Evolutionary conservation across 2,329 filamentous ascomycete species (phyloP).

Genomic region (Fusarium miscanthi): DNA sequence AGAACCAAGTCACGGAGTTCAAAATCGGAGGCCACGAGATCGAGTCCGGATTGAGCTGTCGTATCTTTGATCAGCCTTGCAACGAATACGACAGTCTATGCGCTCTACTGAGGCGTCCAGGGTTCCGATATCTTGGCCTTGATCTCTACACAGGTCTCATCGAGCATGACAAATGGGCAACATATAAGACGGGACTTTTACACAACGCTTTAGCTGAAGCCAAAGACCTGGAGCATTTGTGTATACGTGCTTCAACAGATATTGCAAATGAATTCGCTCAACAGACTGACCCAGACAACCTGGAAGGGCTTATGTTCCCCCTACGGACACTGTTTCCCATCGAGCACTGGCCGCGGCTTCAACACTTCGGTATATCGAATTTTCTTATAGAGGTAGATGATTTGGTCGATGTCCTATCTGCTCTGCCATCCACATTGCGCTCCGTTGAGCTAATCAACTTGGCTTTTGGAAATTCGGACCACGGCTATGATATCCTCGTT

Average conservation of each 20-base stretch:
- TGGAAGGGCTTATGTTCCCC: background rate
- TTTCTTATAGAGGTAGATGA: background rate
- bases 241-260: accelerated
- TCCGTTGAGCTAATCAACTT: background rate
- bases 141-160: background rate
- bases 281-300: background rate
- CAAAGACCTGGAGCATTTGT: background rate
- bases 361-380: background rate
- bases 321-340: background rate
- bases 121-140: background rate
- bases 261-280: accelerated
- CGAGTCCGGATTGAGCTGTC: background rate
- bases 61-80: background rate
- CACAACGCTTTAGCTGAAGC: background rate
- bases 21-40: background rate
- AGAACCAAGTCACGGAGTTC: background rate
- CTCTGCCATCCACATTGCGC: background rate
- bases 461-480: background rate
- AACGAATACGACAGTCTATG: background rate
- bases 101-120: background rate
- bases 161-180: background rate
- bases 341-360: background rate
- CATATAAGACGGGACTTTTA: background rate
- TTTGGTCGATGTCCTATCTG: background rate
- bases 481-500: background rate